Evolutionary conservation across 2,329 filamentous ascomycete species (phyloP).

Genomic region (Elsinoe arachidis): DNA sequence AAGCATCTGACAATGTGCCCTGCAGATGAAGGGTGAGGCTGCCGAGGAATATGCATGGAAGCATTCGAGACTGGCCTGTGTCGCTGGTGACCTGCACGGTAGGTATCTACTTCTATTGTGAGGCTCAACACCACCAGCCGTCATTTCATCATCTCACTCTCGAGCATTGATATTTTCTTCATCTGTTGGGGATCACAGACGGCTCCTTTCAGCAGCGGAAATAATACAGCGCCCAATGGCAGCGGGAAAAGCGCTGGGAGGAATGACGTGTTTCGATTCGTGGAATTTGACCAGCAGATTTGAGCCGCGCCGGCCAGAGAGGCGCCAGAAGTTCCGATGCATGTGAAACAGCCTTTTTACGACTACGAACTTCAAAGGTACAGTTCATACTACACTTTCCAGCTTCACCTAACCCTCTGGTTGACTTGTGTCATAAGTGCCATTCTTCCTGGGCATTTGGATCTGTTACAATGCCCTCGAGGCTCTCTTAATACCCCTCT

Average conservation of each 20-base stretch:
- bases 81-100: not conserved
- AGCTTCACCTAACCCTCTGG: not conserved
- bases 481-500: not conserved
- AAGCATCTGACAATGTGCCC: not conserved
- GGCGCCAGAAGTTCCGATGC: not conserved
- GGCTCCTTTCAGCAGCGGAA: not conserved
- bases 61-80: not conserved
- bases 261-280: constrained; percentile 11
- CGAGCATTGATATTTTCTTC: not conserved
- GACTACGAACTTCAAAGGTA: not conserved
- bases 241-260: not conserved
- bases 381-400: not conserved
- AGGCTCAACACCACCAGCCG: not conserved
- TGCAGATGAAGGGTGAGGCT: not conserved
- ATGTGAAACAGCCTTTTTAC: constrained; percentile 8
- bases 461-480: not conserved
- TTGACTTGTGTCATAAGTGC: not conserved
- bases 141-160: not conserved
- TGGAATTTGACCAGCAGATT: constrained; percentile 5
- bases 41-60: not conserved
- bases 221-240: not conserved
- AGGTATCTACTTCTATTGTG: not conserved
- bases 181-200: not conserved
- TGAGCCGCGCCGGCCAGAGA: too few species aligned
- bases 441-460: not conserved